These are phyloP conservation scores for Fusarium fujikuroi DNA, from an alignment of 2,329 filamentous ascomycete species.

Conservation along the genomic window DNA sequence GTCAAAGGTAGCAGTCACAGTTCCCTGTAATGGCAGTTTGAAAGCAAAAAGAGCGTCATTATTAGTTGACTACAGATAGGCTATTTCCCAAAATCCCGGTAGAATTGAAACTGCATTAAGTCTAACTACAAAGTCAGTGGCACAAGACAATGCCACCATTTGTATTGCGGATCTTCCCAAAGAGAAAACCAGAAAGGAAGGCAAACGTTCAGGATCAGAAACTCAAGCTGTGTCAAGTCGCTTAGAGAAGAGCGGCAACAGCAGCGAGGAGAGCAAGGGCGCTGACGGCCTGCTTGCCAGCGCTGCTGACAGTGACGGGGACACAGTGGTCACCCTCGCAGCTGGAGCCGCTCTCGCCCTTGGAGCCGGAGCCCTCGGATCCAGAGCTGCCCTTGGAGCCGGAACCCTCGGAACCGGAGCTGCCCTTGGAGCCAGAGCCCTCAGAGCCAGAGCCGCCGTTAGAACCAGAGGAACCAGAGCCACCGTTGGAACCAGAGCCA, in stretches of 20 bases:
- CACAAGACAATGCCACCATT: slow-evolving; percentile 15
- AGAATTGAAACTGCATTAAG: slow-evolving; percentile 16
- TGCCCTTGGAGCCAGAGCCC: background rate
- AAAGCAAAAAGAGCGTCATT: slow-evolving; percentile 5
- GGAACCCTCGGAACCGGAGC: background rate
- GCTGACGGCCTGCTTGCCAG: slow-evolving; percentile 38
- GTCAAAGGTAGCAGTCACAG: background rate
- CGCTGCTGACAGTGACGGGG: slow-evolving; percentile 31
- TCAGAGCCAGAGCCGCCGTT: background rate
- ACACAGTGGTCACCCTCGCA: background rate
- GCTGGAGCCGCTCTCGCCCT: background rate
- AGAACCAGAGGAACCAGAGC: background rate
- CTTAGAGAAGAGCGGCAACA: slow-evolving; percentile 32
- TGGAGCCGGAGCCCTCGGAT: background rate
- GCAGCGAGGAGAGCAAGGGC: slow-evolving; percentile 32
- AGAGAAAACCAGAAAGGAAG: slow-evolving; percentile 21
- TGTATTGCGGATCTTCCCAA: slow-evolving; percentile 5
- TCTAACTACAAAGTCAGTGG: slow-evolving; percentile 28
- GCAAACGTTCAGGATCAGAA: background rate
- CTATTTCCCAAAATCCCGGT: slow-evolving; percentile 20
- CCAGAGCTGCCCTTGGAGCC: background rate
- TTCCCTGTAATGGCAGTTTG: background rate
- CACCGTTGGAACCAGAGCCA: background rate
- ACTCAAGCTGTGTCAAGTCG: background rate
- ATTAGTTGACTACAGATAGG: slow-evolving; percentile 19